phyloP scores from a whole-genome alignment of 768 basidiomycete species.

The Macrocybe gigantea region DNA sequence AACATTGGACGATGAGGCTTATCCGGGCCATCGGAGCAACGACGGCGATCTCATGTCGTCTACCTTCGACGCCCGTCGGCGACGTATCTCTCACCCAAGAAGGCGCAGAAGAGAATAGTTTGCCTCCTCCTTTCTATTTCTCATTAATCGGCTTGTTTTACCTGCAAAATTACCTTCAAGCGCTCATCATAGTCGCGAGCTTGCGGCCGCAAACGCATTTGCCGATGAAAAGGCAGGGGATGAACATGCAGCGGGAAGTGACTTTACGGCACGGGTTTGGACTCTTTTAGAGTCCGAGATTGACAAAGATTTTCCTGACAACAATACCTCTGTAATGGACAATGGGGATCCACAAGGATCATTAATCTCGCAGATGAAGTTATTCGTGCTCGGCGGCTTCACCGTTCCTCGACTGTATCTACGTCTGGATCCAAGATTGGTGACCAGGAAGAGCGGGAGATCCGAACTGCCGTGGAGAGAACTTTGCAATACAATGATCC shows the following conservation, averaged over 20 bases:
- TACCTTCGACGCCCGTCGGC: conserved; percentile 12
- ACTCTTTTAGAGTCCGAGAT: conserved; percentile 56
- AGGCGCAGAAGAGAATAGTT: conserved; percentile 27
- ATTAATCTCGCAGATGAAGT: conserved; percentile 73
- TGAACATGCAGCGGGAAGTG: conserved; percentile 1
- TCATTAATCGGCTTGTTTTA: conserved; percentile 45
- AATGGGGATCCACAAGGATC: conserved; percentile 41
- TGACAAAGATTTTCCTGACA: conserved; percentile 24
- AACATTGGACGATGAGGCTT: conserved; percentile 42
- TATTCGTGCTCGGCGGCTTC: conserved; percentile 40
- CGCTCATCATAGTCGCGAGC: conserved; percentile 58
- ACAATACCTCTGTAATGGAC: conserved; percentile 8
- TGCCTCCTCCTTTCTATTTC: conserved; percentile 69
- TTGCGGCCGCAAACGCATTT: conserved; percentile 35
- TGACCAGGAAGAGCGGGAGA: conserved; percentile 38
- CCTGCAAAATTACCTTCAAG: conserved; percentile 67
- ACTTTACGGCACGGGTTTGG: conserved; percentile 62
- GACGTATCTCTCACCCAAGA: not conserved
- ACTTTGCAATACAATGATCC: conserved; percentile 59
- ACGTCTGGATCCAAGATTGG: conserved; percentile 13
- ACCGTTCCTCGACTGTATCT: too few relatives aligned
- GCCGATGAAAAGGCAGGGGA: conserved; percentile 1
- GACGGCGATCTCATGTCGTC: conserved; percentile 31
- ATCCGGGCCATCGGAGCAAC: conserved; percentile 36
- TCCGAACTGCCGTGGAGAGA: conserved; percentile 59